A percentile compares a stretch with the other conserved stretches of the same genome.
phyloP scores from a whole-genome alignment of 345 rosid genomes.

The Bruguiera sexangula region DNA sequence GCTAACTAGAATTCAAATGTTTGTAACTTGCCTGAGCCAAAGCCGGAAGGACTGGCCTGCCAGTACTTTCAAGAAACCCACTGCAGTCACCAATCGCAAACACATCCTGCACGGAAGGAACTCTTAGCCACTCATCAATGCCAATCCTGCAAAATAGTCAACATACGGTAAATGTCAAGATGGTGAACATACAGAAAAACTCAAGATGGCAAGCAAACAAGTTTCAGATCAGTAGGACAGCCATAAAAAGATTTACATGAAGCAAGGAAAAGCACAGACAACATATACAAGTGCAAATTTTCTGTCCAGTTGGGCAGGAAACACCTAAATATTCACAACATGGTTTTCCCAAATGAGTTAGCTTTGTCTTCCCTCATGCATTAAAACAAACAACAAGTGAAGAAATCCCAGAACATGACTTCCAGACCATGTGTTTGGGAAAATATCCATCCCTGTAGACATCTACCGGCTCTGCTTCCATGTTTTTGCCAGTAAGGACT shows the following conservation, averaged over 20 bases:
- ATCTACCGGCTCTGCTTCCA: neutral
- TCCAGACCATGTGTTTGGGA: neutral
- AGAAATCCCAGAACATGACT: neutral
- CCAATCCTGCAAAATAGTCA: conserved; percentile 55
- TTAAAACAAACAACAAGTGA: neutral
- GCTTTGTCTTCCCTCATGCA: neutral
- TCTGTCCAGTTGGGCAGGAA: too few relatives aligned
- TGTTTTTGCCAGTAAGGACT: neutral
- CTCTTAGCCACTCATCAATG: conserved; percentile 81
- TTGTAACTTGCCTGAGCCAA: conserved; percentile 64
- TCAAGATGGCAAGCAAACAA: too few relatives aligned
- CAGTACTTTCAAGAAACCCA: conserved; percentile 82
- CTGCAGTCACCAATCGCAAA: conserved; percentile 95
- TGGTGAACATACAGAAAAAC: neutral
- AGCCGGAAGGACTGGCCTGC: conserved; percentile 87
- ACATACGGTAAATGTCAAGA: neutral
- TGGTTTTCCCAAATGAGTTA: too few relatives aligned
- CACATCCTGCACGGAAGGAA: conserved; percentile 71
- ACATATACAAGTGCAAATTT: too few relatives aligned
- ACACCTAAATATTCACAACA: too few relatives aligned
- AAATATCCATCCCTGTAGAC: neutral
- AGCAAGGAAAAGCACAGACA: too few relatives aligned
- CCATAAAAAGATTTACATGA: too few relatives aligned
- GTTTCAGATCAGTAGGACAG: too few relatives aligned
- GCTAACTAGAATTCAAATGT: neutral